These are phyloP conservation scores for Cryptococcus neoformans DNA, from an alignment of 1,284 basidiomycete genomes.

Conservation along the genomic window DNA sequence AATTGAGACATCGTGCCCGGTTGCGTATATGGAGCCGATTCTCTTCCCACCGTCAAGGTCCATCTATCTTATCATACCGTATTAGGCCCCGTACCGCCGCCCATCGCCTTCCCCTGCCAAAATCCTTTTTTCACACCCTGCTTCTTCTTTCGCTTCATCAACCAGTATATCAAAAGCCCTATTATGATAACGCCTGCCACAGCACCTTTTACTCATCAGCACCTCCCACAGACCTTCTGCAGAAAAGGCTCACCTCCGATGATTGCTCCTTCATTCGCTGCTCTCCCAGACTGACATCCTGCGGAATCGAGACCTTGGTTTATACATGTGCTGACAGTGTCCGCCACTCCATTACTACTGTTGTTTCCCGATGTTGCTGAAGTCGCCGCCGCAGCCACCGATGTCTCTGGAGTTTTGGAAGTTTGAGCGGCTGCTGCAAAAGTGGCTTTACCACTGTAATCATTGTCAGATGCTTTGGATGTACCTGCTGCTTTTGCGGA, in stretches of 20 bases:
- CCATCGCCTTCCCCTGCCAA: background rate
- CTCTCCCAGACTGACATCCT: constrained; percentile 4
- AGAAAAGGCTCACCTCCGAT: constrained; percentile 3
- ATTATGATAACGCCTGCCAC: background rate
- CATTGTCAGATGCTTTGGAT: background rate
- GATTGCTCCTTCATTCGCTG: constrained; percentile 5
- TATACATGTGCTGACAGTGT: constrained; percentile 5
- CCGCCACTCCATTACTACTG: background rate
- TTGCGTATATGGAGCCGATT: background rate
- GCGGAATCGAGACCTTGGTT: constrained; percentile 6
- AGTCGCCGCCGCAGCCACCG: background rate
- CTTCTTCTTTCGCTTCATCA: background rate
- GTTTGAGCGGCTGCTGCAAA: background rate
- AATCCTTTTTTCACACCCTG: background rate
- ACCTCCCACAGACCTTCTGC: background rate
- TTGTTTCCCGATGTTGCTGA: background rate
- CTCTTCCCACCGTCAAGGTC: background rate
- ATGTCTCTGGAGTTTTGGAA: background rate
- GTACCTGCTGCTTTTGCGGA: background rate
- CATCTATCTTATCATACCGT: background rate
- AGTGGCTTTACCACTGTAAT: background rate
- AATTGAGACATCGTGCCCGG: background rate
- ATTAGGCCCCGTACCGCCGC: background rate
- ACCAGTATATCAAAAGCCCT: background rate
- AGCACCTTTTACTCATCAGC: background rate